Conservation (phyloP, 306 rosid species). For the Fragaria vesca region DNA sequence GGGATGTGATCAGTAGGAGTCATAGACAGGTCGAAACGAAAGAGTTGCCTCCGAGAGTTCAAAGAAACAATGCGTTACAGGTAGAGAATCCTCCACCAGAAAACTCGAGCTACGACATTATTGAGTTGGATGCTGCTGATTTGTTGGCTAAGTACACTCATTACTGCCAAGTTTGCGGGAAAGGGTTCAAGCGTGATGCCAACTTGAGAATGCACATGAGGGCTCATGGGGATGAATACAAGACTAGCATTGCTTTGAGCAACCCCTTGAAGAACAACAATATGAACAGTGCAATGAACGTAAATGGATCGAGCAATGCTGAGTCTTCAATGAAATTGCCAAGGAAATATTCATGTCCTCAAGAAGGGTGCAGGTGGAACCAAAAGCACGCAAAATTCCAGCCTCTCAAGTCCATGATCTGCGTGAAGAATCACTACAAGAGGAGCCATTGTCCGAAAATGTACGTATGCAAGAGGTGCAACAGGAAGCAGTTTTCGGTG, state of each 20-base stretch:
- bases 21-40: not conserved
- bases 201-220: slow-evolving; percentile 98
- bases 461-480: slow-evolving; percentile 90
- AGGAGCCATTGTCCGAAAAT: slow-evolving; percentile 94
- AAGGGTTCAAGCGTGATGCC: slow-evolving; percentile 90
- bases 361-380: slow-evolving; percentile 93
- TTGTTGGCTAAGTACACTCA: slow-evolving; percentile 91
- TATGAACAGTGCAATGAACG: not conserved
- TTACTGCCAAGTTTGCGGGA: slow-evolving; percentile 84
- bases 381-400: slow-evolving; percentile 75
- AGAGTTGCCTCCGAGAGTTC: not conserved
- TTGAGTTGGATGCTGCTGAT: slow-evolving; percentile 66
- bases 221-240: slow-evolving; percentile 94
- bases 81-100: slow-evolving; percentile 1
- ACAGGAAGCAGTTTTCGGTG: slow-evolving; percentile 79
- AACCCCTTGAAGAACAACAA: slow-evolving; percentile 53
- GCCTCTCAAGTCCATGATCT: slow-evolving; percentile 85
- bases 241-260: slow-evolving; percentile 66
- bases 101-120: slow-evolving; percentile 35
- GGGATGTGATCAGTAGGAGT: slow-evolving; percentile 2
- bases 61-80: not conserved
- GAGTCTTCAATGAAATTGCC: slow-evolving; percentile 30
- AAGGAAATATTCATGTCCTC: slow-evolving; percentile 84
- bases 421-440: slow-evolving; percentile 93
- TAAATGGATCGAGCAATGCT: not conserved